These are phyloP conservation scores for Sporisorium graminicola DNA, from an alignment of 1,284 basidiomycete species.

Conservation along the genomic window DNA sequence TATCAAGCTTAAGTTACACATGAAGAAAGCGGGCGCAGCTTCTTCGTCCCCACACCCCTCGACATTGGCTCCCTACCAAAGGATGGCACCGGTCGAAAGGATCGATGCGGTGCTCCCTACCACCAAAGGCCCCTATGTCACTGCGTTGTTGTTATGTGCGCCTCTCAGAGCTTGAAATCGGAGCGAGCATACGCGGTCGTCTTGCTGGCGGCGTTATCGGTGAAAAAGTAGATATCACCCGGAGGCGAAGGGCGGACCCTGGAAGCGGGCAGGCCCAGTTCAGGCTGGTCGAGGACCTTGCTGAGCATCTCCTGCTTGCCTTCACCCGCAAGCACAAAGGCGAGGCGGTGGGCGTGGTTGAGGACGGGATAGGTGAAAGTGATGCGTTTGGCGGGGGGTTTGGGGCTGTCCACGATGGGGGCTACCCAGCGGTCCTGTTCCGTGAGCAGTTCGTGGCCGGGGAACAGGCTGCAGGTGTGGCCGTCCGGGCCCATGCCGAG, in stretches of 20 bases:
- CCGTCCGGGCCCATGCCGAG: slow-evolving; percentile 77
- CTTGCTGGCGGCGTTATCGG: slow-evolving; percentile 61
- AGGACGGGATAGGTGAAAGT: slow-evolving; percentile 70
- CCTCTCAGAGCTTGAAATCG: slow-evolving; percentile 56
- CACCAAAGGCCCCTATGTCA: too few relatives aligned
- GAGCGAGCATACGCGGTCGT: slow-evolving; percentile 53
- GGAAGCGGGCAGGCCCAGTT: slow-evolving; percentile 83
- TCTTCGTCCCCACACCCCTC: too few relatives aligned
- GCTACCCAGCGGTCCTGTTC: slow-evolving; percentile 95
- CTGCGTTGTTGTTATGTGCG: too few relatives aligned
- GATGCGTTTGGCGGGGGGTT: slow-evolving; percentile 89
- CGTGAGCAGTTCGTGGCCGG: slow-evolving; percentile 83
- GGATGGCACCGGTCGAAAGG: too few relatives aligned
- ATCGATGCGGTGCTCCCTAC: too few relatives aligned
- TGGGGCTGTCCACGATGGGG: slow-evolving; percentile 90
- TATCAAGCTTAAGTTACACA: too few relatives aligned
- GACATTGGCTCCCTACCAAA: too few relatives aligned
- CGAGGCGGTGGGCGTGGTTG: slow-evolving; percentile 78
- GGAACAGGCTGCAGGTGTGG: slow-evolving; percentile 96
- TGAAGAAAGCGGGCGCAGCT: too few relatives aligned
- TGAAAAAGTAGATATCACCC: slow-evolving; percentile 73
- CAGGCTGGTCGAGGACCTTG: slow-evolving; percentile 83
- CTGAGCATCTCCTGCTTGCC: slow-evolving; percentile 85
- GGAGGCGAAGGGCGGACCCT: slow-evolving; percentile 83
- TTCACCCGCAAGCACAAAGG: slow-evolving; percentile 87